Evolutionary conservation across 129 eudicot species (phyloP).

Genomic region (Pittosporum tobira): DNA sequence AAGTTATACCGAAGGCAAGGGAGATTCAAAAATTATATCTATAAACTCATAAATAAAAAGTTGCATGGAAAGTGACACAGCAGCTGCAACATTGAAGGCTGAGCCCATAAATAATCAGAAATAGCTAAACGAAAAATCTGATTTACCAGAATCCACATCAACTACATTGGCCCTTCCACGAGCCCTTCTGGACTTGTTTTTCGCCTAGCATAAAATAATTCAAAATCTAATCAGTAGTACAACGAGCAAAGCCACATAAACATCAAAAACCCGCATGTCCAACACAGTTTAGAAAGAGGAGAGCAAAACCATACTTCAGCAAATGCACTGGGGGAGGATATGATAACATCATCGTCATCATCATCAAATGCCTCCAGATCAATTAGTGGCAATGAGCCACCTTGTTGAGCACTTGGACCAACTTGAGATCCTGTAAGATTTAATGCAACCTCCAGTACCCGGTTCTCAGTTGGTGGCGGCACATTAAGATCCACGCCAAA

Average conservation of each 20-base stretch:
- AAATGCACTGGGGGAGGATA: slow-evolving; percentile 82
- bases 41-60: too few relatives aligned
- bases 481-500: slow-evolving; percentile 60
- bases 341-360: slow-evolving; percentile 60
- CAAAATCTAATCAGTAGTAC: not conserved
- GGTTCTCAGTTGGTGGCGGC: slow-evolving; percentile 41
- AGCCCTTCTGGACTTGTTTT: slow-evolving; percentile 44
- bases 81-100: not conserved
- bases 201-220: slow-evolving; percentile 39
- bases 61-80: too few relatives aligned
- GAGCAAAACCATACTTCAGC: slow-evolving; percentile 45
- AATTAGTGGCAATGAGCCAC: slow-evolving; percentile 33
- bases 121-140: not conserved
- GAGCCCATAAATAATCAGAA: not conserved
- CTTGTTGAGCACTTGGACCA: slow-evolving; percentile 27
- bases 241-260: not conserved
- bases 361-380: slow-evolving; percentile 72
- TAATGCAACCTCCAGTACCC: slow-evolving; percentile 35
- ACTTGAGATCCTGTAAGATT: slow-evolving; percentile 14
- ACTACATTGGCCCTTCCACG: slow-evolving; percentile 43
- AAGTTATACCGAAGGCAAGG: too few relatives aligned
- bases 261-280: not conserved
- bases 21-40: too few relatives aligned
- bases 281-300: not conserved
- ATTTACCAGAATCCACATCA: slow-evolving; percentile 63